Conservation (phyloP, 139 green algal genomes). For the Coelastrella sp. region DNA sequence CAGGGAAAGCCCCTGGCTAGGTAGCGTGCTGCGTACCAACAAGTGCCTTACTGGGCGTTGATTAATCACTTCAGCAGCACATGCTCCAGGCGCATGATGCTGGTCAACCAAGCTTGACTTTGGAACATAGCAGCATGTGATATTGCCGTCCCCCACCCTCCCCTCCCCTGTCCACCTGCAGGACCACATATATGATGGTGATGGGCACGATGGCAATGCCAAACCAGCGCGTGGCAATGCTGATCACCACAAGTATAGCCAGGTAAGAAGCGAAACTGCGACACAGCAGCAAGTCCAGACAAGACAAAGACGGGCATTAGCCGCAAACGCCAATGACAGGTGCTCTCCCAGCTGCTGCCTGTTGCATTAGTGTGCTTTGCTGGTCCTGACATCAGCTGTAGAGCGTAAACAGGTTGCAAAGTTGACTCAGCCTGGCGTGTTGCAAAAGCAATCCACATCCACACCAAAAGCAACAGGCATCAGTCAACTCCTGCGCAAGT, state of each 20-base stretch:
- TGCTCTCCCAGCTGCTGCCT: not conserved
- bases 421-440: no score
- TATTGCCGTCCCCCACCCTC: no score
- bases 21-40: not conserved
- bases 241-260: conserved; percentile 80
- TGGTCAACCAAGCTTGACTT: no score
- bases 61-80: not conserved
- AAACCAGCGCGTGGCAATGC: conserved; percentile 72
- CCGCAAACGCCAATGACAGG: not conserved
- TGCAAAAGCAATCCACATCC: no score
- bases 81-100: no score
- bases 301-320: conserved; percentile 55
- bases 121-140: no score
- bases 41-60: not conserved
- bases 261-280: conserved; percentile 61
- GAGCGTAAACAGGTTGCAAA: no score
- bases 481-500: not conserved
- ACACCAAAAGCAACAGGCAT: conserved; percentile 29
- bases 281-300: not conserved
- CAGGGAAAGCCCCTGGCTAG: no score
- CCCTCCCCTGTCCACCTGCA: conserved; percentile 54
- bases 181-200: conserved; percentile 80
- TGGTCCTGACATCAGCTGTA: not conserved
- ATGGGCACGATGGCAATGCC: conserved; percentile 71
- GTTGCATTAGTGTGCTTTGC: no score